phyloP scores from a whole-genome alignment of 164 flowering plant species.

The Dillenia suffruticosa region DNA sequence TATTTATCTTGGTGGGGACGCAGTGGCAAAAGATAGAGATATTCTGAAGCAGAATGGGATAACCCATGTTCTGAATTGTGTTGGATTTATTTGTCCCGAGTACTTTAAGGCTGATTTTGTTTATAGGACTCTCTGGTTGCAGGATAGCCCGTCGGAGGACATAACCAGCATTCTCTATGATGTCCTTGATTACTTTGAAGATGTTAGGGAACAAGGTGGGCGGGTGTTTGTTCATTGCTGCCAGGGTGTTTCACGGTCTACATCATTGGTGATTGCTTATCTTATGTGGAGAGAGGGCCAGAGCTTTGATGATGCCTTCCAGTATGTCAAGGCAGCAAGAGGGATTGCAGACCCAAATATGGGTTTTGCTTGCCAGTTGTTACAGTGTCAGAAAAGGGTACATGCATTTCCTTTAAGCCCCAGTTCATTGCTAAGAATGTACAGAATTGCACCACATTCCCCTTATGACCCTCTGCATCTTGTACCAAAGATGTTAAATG shows the following conservation, averaged over 20 bases:
- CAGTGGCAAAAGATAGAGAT: slow-evolving; percentile 64
- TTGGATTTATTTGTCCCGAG: slow-evolving; percentile 79
- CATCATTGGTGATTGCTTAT: slow-evolving; percentile 80
- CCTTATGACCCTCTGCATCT: slow-evolving; percentile 83
- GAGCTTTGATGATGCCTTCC: slow-evolving; percentile 88
- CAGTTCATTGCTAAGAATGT: slow-evolving; percentile 70
- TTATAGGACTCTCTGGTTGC: slow-evolving; percentile 81
- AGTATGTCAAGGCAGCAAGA: slow-evolving; percentile 80
- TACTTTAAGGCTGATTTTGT: slow-evolving; percentile 73
- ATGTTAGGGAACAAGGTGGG: slow-evolving; percentile 73
- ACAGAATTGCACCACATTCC: slow-evolving; percentile 78
- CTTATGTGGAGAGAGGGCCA: slow-evolving; percentile 94
- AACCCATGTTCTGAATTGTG: slow-evolving; percentile 77
- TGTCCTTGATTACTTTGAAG: slow-evolving; percentile 86
- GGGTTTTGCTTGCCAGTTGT: slow-evolving; percentile 89
- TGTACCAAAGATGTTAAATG: slow-evolving; percentile 77
- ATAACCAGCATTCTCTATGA: slow-evolving; percentile 82
- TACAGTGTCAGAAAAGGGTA: slow-evolving; percentile 84
- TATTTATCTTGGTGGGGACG: slow-evolving; percentile 78
- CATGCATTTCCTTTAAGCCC: slow-evolving; percentile 88
- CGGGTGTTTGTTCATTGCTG: slow-evolving; percentile 81
- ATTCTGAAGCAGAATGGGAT: slow-evolving; percentile 66
- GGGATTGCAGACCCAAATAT: slow-evolving; percentile 85
- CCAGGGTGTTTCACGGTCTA: slow-evolving; percentile 84
- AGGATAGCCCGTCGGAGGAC: slow-evolving; percentile 82